Conservation (phyloP, 352 stramenopile genomes). For the Phytophthora parvispora region DNA sequence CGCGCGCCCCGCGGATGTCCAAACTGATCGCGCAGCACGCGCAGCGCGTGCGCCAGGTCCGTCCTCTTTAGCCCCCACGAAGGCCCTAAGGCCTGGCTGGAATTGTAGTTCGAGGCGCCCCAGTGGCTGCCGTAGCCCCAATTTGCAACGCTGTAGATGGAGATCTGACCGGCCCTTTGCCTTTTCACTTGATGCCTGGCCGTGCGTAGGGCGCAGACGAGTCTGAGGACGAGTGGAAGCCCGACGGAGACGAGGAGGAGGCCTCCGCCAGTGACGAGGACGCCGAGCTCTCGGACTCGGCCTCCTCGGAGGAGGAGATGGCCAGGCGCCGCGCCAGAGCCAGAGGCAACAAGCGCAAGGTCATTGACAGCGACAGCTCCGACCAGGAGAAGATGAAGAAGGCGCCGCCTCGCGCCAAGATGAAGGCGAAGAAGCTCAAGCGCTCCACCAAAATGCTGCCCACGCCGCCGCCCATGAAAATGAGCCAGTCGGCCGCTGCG, state of each 20-base stretch:
- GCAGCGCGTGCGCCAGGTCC: conserved; percentile 48
- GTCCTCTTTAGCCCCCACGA: conserved; percentile 3
- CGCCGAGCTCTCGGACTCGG: conserved; percentile 43
- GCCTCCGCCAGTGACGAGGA: conserved; percentile 49
- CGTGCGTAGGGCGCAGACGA: conserved; percentile 46
- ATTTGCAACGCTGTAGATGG: neutral
- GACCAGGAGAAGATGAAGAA: conserved; percentile 45
- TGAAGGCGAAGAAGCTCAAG: conserved; percentile 41
- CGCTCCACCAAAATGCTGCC: conserved; percentile 21
- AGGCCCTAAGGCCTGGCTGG: conserved; percentile 4
- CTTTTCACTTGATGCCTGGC: conserved; percentile 17
- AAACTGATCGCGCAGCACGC: conserved; percentile 62
- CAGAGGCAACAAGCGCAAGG: conserved; percentile 53
- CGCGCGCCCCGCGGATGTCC: conserved; percentile 67
- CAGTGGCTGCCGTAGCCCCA: conserved; percentile 3
- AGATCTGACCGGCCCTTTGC: conserved; percentile 29
- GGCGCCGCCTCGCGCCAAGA: conserved; percentile 6
- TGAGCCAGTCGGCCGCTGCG: conserved; percentile 17
- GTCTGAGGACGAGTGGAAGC: conserved; percentile 57
- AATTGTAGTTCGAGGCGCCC: neutral
- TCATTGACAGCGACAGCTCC: conserved; percentile 67
- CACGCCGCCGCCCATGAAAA: conserved; percentile 12
- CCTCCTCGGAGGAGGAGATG: conserved; percentile 42
- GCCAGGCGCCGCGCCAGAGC: conserved; percentile 25
- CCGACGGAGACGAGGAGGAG: conserved; percentile 40